Evolutionary conservation across 257 asterid species (phyloP), one percentile per base, ranked within the genome.

Genomic region (Craterostigma plantagineum): DNA sequence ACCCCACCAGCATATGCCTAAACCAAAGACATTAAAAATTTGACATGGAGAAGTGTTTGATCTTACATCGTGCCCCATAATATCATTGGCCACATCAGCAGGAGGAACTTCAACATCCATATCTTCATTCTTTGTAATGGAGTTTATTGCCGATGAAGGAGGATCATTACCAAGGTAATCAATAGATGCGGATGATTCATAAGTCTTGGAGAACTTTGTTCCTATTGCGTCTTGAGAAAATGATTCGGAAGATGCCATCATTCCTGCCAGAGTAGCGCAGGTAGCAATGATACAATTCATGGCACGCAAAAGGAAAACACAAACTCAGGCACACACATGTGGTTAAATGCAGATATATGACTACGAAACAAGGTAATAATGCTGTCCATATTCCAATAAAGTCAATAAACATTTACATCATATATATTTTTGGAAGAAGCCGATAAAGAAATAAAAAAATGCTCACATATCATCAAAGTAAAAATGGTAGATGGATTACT

Each of bases 1-100:
- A 41, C 10, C 16, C n/a, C 8, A 41, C 17, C 14, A 41, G 10
- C 17, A 41, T 5, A 8, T 9, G 6, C 16, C 10, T 3, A 10
- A 41, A 9, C 8, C 10, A 9, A 41, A 11, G 45, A 12, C 14
- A 8, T 9, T 7, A 8, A 1, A 16, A 7, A 33, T 15, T 15
- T 23, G 6, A 23, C n/a, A 23, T 23, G 4, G 5, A 1, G 48
- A 3, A 7, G 41, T 55, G 14, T 11, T 36, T 36, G 51, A 57
- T 60, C 73, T 62, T 63, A 87, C 98, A 76, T 87, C 98, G 30
- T 73, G 82, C 70, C 71, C 93, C 71, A 70, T 73, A 64, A 82
- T 56, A 52, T 87, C 92, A 35, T 69, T 93, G 16, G 66, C 62
- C 64, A 67, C 92, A 27, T 66, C 81, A 56, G 51, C 17, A n/a